Evolutionary conservation across 2,329 filamentous ascomycete genomes (phyloP), one percentile per base, ranked within the genome.

Genomic region (Colletotrichum liriopes): DNA sequence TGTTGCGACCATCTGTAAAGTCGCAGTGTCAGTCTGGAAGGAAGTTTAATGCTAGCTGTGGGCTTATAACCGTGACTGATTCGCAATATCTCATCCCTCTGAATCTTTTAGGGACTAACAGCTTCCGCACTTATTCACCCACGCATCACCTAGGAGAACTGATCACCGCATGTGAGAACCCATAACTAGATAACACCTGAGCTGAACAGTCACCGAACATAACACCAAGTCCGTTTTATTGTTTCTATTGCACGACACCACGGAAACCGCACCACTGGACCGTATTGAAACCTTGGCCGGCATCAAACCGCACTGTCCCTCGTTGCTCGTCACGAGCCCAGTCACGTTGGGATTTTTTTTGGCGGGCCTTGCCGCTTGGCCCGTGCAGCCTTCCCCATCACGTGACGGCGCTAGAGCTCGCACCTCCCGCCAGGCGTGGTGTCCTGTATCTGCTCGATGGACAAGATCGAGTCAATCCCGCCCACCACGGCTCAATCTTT

Each of bases 321-420:
- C 26, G 7, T 52, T 8, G 20, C 14, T 2, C 18, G 37, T 68
- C 26, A 45, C 68, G 68, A 35, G 58, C 14, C 5, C n/a, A 32
- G 37, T 72, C 59, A 68, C 65, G 65, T 69, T 72, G 35, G n/a
- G 41, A 23, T 29, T 23, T 12, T 26, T 26, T 26, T 11, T 45
- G 29, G 16, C n/a, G 49, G 14, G 39, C 12, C 12, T 32, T 16
- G 12, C 23, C 8, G n/a, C 11, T 9, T 35, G 67, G 67, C n/a
- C 60, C 59, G 69, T 72, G 70, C 72, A 39, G 26, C 18, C 11
- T 1, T 5, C 7, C 5, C 0, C 0, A 1, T 12, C 75, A 76
- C 75, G 75, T 76, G 75, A 76, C 64, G 23, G 51, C 52, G 43
- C 69, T 72, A 74, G 71, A 73, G 66, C 73, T 73, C 59, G 63